These are phyloP conservation scores for Salvia rosmarinus DNA, from an alignment of 257 asterid genomes.

Conservation along the genomic window DNA sequence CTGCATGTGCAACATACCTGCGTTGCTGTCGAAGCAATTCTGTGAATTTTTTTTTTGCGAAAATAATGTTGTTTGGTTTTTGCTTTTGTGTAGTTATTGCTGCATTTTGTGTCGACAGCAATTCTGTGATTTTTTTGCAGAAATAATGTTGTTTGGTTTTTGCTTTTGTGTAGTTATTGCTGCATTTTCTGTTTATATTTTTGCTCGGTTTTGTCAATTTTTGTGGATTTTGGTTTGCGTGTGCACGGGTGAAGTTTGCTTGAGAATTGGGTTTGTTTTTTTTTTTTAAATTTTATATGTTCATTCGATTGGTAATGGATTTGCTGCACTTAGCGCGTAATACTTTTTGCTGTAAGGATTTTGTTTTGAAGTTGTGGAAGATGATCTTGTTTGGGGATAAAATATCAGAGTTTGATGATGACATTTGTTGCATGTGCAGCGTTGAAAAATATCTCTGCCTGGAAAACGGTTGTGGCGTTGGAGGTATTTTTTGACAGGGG, in stretches of 20 bases:
- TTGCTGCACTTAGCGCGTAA: neutral
- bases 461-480: conserved; percentile 27
- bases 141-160: neutral
- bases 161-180: conserved; percentile 20
- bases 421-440: conserved; percentile 40
- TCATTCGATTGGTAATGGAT: conserved; percentile 17
- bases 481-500: conserved; percentile 37
- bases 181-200: conserved; percentile 23
- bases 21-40: neutral
- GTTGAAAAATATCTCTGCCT: conserved; percentile 39
- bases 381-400: conserved; percentile 1
- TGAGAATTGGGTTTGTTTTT: neutral
- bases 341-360: neutral
- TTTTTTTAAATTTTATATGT: neutral
- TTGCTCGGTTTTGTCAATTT: conserved; percentile 8
- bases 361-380: conserved; percentile 12
- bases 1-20: neutral
- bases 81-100: conserved; percentile 20
- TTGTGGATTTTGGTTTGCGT: conserved; percentile 3
- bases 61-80: neutral
- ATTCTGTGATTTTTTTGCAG: neutral
- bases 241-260: conserved; percentile 1
- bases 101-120: conserved; percentile 22
- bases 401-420: conserved; percentile 44
- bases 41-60: neutral